A percentile compares a stretch with the other conserved stretches of the same genome.
These are phyloP conservation scores for Chernovozyma sophiae-reginae DNA, from an alignment of 1,139 yeast genomes.

Conservation along the genomic window DNA sequence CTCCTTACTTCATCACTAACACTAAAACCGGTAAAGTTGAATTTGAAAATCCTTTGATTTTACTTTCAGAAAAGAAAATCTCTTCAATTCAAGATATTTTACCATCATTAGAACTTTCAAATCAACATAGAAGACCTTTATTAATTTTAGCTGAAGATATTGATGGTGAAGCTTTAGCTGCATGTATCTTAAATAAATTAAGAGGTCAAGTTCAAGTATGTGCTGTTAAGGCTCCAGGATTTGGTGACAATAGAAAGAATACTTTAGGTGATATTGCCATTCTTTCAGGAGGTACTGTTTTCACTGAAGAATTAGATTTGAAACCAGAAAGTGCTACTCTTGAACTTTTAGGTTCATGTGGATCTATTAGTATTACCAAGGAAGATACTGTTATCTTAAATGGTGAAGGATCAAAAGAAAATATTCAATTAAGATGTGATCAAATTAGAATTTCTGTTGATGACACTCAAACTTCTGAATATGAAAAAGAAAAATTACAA, in stretches of 20 bases:
- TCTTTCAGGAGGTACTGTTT: constrained; percentile 95
- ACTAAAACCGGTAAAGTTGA: constrained; percentile 96
- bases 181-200: constrained; percentile 95
- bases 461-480: constrained; percentile 76
- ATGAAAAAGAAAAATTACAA: constrained; percentile 96
- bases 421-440: constrained; percentile 87
- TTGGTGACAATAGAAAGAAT: constrained; percentile 99
- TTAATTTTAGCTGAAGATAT: constrained; percentile 94
- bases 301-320: constrained; percentile 96
- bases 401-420: constrained; percentile 92
- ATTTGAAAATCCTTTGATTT: constrained; percentile 89
- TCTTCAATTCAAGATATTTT: constrained; percentile 89
- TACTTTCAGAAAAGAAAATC: constrained; percentile 92
- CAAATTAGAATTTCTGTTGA: constrained; percentile 85
- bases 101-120: constrained; percentile 92
- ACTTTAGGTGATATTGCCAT: constrained; percentile 96
- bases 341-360: constrained; percentile 90
- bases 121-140: constrained; percentile 93
- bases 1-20: constrained; percentile 97
- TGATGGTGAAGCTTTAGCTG: constrained; percentile 98
- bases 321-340: constrained; percentile 95
- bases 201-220: constrained; percentile 99
- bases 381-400: constrained; percentile 95
- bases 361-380: constrained; percentile 90
- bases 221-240: constrained; percentile 99